These are phyloP conservation scores for Plantago coronopus DNA, from an alignment of 305 asterid species.

Conservation along the genomic window DNA sequence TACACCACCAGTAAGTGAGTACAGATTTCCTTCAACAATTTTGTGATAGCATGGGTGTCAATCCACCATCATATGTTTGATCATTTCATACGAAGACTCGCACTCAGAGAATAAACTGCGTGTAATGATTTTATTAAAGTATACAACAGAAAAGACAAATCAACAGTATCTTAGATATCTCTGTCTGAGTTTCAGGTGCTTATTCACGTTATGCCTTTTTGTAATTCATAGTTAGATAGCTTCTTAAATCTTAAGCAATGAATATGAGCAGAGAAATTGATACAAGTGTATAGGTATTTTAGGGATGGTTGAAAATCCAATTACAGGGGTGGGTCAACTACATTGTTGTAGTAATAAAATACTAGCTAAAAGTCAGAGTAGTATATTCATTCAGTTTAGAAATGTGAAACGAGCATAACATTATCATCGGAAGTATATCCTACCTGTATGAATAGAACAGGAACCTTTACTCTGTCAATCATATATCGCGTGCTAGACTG, in stretches of 20 bases:
- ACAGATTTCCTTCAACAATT: neutral
- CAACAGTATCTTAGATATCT: constrained; percentile 11
- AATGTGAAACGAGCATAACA: constrained; percentile 14
- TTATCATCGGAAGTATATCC: constrained; percentile 17
- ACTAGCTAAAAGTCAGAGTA: constrained; percentile 13
- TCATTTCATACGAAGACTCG: no score
- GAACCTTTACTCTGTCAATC: constrained; percentile 78
- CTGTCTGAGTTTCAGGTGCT: constrained; percentile 4
- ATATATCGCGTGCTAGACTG: constrained; percentile 73
- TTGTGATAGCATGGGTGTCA: no score
- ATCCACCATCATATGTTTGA: no score
- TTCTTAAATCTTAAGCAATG: constrained; percentile 1
- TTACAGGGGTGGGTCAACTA: constrained; percentile 4
- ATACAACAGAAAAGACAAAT: neutral
- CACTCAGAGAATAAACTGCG: neutral
- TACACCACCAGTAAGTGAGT: constrained; percentile 1
- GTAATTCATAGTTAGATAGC: constrained; percentile 5
- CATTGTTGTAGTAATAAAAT: constrained; percentile 6
- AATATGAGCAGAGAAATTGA: neutral
- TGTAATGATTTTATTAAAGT: neutral
- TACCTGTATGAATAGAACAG: constrained; percentile 95
- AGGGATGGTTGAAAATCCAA: constrained; percentile 1
- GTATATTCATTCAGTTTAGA: neutral
- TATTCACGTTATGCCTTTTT: neutral
- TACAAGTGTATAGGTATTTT: neutral